phyloP scores from a whole-genome alignment of 116 monocot genomes.

The Papilionanthe hybrid region DNA sequence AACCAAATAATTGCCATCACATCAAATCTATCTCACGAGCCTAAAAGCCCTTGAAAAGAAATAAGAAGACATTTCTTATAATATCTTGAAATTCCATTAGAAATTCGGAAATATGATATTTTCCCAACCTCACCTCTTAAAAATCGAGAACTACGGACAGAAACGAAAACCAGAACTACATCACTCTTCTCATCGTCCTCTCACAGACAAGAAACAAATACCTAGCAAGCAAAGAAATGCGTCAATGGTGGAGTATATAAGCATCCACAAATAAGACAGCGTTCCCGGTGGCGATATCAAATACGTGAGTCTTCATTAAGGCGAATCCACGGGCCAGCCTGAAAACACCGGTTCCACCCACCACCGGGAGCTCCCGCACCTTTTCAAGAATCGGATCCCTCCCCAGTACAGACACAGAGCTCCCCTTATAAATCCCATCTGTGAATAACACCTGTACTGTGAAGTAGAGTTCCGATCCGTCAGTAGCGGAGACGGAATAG shows the following conservation, averaged over 20 bases:
- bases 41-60: no score
- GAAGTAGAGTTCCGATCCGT: slow-evolving; percentile 12
- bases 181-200: no score
- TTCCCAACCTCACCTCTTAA: no score
- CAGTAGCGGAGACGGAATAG: slow-evolving; percentile 14
- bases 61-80: no score
- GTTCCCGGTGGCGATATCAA: background rate
- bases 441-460: slow-evolving; percentile 21
- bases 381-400: background rate
- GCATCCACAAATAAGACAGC: background rate
- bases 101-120: no score
- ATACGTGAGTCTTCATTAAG: background rate
- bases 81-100: no score
- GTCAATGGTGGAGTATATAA: background rate
- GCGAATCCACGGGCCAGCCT: background rate
- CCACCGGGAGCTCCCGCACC: slow-evolving; percentile 38
- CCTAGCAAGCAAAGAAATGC: no score
- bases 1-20: no score
- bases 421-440: slow-evolving; percentile 33
- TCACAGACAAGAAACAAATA: no score
- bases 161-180: no score
- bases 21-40: no score
- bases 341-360: slow-evolving; percentile 22
- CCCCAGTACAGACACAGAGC: slow-evolving; percentile 28
- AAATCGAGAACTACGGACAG: no score